These are phyloP conservation scores for Suhomyces anneliseae DNA, from an alignment of 1,139 yeast genomes.

Conservation along the genomic window DNA sequence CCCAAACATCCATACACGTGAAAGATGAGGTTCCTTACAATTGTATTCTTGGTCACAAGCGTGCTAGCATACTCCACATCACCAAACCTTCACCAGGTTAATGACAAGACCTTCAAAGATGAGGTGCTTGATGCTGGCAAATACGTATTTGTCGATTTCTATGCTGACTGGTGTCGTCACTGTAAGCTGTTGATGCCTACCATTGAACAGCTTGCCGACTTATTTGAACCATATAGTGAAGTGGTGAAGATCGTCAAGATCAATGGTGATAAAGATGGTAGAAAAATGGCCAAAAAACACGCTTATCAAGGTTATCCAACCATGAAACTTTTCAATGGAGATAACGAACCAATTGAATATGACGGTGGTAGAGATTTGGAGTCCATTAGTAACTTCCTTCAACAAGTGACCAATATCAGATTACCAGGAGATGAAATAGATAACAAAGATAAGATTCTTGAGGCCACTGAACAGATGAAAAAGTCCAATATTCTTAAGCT, in stretches of 20 bases:
- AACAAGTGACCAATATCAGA: constrained; percentile 33
- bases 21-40: constrained; percentile 3
- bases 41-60: background rate
- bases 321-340: constrained; percentile 54
- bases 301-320: constrained; percentile 67
- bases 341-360: constrained; percentile 49
- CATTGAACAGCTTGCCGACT: constrained; percentile 57
- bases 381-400: constrained; percentile 47
- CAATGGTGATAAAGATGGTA: constrained; percentile 66
- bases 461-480: constrained; percentile 2
- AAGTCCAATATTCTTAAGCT: constrained; percentile 25
- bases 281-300: constrained; percentile 54
- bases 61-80: constrained; percentile 15
- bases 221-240: constrained; percentile 45
- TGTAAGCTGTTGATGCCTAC: constrained; percentile 68
- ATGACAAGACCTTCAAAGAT: constrained; percentile 53
- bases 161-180: constrained; percentile 82
- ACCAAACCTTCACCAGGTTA: constrained; percentile 25
- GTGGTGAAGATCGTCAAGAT: constrained; percentile 54
- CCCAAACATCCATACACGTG: no score
- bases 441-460: constrained; percentile 4
- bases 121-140: constrained; percentile 57
- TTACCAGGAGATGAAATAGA: constrained; percentile 12
- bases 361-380: constrained; percentile 50
- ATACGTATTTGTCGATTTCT: constrained; percentile 69